These are phyloP conservation scores for Strobilomyces echinocephalus DNA, from an alignment of 768 basidiomycete genomes.

Conservation along the genomic window DNA sequence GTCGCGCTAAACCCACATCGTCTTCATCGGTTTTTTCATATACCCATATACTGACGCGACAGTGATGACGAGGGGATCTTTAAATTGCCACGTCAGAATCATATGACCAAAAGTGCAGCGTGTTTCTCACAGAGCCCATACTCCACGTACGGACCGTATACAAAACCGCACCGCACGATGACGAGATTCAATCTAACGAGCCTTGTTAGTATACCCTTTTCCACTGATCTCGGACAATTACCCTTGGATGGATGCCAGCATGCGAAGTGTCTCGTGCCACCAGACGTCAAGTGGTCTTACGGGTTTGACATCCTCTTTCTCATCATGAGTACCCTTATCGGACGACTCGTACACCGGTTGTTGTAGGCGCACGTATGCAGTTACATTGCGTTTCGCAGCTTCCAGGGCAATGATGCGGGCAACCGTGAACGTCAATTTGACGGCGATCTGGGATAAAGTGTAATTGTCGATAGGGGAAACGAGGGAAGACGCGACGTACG, in stretches of 20 bases:
- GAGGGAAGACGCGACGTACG: constrained; percentile 38
- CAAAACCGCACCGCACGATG: constrained; percentile 66
- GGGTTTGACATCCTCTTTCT: constrained; percentile 74
- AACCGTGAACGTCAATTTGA: constrained; percentile 67
- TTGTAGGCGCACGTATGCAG: constrained; percentile 73
- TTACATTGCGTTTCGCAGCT: constrained; percentile 73
- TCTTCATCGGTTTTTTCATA: constrained; percentile 81
- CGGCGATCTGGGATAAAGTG: constrained; percentile 56
- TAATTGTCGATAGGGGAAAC: constrained; percentile 1
- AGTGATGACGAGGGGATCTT: constrained; percentile 68
- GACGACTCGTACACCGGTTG: constrained; percentile 76
- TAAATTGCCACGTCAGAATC: constrained; percentile 10
- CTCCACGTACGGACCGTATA: constrained; percentile 78
- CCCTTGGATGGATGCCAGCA: constrained; percentile 70
- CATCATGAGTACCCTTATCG: constrained; percentile 59
- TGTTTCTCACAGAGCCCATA: constrained; percentile 56
- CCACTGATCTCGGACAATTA: constrained; percentile 27
- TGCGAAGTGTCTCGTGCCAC: constrained; percentile 85
- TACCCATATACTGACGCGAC: constrained; percentile 79
- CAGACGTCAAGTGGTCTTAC: constrained; percentile 66
- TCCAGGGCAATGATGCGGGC: constrained; percentile 68
- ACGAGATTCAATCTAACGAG: constrained; percentile 68
- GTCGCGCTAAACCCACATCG: constrained; percentile 49
- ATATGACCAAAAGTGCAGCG: constrained; percentile 5
- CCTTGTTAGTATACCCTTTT: constrained; percentile 2